These are phyloP conservation scores for Penicillium oxalicum DNA, from an alignment of 2,329 filamentous ascomycete species.

Conservation along the genomic window DNA sequence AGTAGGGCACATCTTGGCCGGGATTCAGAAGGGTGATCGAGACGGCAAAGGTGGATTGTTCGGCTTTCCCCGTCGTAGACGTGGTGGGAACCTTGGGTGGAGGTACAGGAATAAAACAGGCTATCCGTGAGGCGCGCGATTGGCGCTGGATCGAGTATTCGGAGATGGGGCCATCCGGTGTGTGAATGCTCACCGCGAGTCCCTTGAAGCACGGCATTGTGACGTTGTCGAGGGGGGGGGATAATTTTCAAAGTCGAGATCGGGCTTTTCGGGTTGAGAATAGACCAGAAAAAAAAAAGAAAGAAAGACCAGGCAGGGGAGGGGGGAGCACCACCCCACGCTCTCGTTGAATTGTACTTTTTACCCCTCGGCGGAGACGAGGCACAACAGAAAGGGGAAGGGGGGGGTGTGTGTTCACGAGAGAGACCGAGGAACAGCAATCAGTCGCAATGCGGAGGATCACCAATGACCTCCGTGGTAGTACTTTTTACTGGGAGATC, in stretches of 20 bases:
- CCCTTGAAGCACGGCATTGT: constrained; percentile 96
- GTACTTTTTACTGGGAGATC: no score
- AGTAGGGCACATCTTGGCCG: constrained; percentile 84
- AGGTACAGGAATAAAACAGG: constrained; percentile 93
- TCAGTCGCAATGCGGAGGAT: no score
- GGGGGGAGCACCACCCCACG: constrained; percentile 11
- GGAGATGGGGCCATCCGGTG: constrained; percentile 68
- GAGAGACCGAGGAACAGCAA: constrained; percentile 1
- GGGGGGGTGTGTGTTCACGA: constrained; percentile 2
- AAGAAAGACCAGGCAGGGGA: constrained; percentile 3
- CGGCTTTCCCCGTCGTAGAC: constrained; percentile 63
- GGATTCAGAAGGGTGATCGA: constrained; percentile 93
- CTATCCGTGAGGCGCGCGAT: constrained; percentile 84
- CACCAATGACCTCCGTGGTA: no score
- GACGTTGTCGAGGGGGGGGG: constrained; percentile 8
- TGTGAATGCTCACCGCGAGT: constrained; percentile 95
- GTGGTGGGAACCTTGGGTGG: constrained; percentile 70
- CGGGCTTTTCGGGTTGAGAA: background rate
- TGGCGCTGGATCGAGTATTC: constrained; percentile 96
- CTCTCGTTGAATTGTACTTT: constrained; percentile 1
- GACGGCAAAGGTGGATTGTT: constrained; percentile 94
- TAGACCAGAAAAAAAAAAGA: background rate
- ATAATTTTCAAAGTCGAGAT: background rate
- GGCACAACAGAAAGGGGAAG: constrained; percentile 1
- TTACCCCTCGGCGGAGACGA: constrained; percentile 3